Conservation (phyloP, 805 yeast genomes). For the Debaryomyces maramus region DNA sequence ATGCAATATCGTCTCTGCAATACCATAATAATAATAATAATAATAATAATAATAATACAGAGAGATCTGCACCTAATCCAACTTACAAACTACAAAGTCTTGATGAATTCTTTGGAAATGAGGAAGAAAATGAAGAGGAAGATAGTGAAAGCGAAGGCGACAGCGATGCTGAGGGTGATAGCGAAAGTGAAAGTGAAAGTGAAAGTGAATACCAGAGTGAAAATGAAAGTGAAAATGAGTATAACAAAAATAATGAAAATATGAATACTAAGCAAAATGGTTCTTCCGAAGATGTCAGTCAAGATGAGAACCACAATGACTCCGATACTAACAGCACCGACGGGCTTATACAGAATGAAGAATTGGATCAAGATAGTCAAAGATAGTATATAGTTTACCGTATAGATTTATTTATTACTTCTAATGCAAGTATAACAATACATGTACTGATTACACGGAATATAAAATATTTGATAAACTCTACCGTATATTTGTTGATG, state of each 20-base stretch:
- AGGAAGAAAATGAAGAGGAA: slow-evolving; percentile 18
- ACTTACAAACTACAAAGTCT: slow-evolving; percentile 69
- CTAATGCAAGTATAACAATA: too few relatives aligned
- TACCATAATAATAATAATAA: slow-evolving; percentile 8
- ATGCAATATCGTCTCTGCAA: slow-evolving; percentile 26
- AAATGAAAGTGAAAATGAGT: slow-evolving; percentile 5
- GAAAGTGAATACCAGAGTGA: slow-evolving; percentile 5
- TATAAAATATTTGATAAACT: too few relatives aligned
- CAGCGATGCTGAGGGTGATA: slow-evolving; percentile 14
- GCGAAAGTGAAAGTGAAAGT: slow-evolving; percentile 11
- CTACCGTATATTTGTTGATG: too few relatives aligned
- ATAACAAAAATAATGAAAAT: slow-evolving; percentile 1
- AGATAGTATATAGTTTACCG: too few relatives aligned
- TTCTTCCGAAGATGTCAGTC: not conserved
- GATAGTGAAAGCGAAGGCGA: slow-evolving; percentile 10
- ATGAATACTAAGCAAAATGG: slow-evolving; percentile 2
- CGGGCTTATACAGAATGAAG: too few relatives aligned
- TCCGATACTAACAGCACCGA: too few relatives aligned
- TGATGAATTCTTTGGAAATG: slow-evolving; percentile 75
- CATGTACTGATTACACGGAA: too few relatives aligned
- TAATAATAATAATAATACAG: slow-evolving; percentile 4
- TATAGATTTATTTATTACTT: too few relatives aligned
- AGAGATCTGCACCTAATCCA: too few relatives aligned
- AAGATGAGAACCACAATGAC: too few relatives aligned
- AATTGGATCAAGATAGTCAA: too few relatives aligned